Base-by-base conservation (phyloP, 2,329 filamentous ascomycete species). In the Trichophyton simii region DNA sequence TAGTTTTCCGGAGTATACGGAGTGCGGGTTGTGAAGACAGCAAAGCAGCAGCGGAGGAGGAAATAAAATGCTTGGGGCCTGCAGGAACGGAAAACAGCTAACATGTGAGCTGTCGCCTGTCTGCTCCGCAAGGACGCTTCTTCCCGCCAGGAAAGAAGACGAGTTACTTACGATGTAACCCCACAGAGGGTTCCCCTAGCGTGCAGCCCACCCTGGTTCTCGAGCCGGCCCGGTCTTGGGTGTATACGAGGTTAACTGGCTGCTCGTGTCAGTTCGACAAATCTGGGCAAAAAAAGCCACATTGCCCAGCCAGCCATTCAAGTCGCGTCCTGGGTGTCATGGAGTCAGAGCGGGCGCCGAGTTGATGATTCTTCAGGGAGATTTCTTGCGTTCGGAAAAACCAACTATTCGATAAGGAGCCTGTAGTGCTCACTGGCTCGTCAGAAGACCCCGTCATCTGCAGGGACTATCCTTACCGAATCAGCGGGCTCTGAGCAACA, bases 381-480 rank as follows among this genome's bases (percentile, higher is more conserved):
- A 31, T 54, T 48, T 48, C 44, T 25, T 48, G 44, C 44, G 44
- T 22, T 9, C n/a, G 44, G 44, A 20, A 48, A 48, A 48, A 48
- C 44, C 20, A 48, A 48, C 44, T 25, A 48, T 48, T 48, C 20
- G 44, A 48, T 48, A 48, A 11, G 44, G 20, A 25, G 44, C 44
- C 9, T 20, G 41, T 48, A 48, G 44, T 25, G 44, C 20, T 48
- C 44, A 54, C 50, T 54, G 50, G 50, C 50, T 31, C 11, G 50
- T 54, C 28, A 54, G 50, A 54, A 31, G 50, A 54, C 25, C 50
- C 50, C 11, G 11, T 54, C 50, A 34, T 54, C 31, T 54, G 50
- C 50, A 54, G 28, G 50, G 50, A 28, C 50, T 54, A 54, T 54
- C 50, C 50, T 54, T 54, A 54, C 50, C 50, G 25, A 54, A 54